Evolutionary conservation across 2,329 filamentous ascomycete genomes (phyloP), one percentile per base, ranked within the genome.

Genomic region (Hortaea sp.): DNA sequence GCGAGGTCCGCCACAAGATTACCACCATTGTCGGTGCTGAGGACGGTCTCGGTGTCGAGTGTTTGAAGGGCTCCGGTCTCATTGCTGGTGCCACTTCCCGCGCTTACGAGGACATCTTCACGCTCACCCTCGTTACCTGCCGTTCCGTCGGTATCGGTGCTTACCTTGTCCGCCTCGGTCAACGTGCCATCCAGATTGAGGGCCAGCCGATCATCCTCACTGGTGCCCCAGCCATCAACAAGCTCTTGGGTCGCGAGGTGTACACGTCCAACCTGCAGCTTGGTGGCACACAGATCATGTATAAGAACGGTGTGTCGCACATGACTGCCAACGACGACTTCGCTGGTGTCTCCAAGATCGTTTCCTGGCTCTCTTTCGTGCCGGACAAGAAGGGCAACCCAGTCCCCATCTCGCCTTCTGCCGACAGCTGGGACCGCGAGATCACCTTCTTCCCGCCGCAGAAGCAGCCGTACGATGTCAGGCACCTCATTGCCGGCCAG

Each of bases 271-370:
- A 98, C 78, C 72, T 98, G 63, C 92, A 98, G 75, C 87, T 98
- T 55, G 92, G 92, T 81, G 92, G 92, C 59, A 98, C 92, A n/a
- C 92, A 98, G 71, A 98, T 98, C 78, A 98, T 98, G 92, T 97
- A 98, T 81, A 89, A 87, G 73, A 98, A 98, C 67, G 92, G 92
- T 80, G 92, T 98, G 38, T 97, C 92, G 20, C 92, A 98, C 75
- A 90, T 97, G 86, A 95, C 90, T 57, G 92, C 92, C 61, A 85
- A 84, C 58, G 90, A 98, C 63, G 92, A 98, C 72, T 97, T 98
- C 60, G 89, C 90, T 62, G 92, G 92, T 79, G 86, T 98, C 20
- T 88, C 86, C 61, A 94, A 94, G 77, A 97, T 98, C 64, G 88
- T 97, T 42, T 85, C 94, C 66, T 98, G 92, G 92, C 81, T 98